Percentiles rank a stretch among this genome's conserved stretches.
Conservation (phyloP, 768 basidiomycete species). For the Hemileccinum rubropunctum region DNA sequence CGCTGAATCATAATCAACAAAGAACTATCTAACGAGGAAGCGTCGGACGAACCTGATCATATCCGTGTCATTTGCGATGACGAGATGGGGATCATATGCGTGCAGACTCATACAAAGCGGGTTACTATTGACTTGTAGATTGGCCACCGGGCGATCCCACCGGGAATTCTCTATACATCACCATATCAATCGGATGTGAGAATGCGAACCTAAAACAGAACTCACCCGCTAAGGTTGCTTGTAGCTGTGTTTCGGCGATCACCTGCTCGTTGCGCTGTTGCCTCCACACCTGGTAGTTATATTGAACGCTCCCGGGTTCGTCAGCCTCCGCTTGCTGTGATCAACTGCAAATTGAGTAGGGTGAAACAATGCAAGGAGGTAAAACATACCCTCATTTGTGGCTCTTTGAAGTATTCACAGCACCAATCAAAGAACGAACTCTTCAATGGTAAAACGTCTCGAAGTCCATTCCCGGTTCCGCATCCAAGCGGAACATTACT, state of each 20-base stretch:
- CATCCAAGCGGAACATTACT: conserved; percentile 72
- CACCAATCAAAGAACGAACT: conserved; percentile 96
- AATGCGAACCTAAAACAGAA: conserved; percentile 23
- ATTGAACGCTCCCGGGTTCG: conserved; percentile 91
- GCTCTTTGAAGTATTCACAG: conserved; percentile 95
- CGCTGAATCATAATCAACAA: conserved; percentile 42
- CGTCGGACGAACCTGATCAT: conserved; percentile 65
- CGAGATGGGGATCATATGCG: conserved; percentile 85
- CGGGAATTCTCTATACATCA: conserved; percentile 47
- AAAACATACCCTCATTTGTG: conserved; percentile 89
- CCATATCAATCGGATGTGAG: not conserved
- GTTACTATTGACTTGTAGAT: conserved; percentile 54
- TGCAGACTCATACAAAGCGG: conserved; percentile 86
- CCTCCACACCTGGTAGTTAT: conserved; percentile 95
- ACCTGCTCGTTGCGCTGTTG: conserved; percentile 87
- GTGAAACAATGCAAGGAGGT: not conserved
- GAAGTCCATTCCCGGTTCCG: conserved; percentile 76
- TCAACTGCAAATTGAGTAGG: conserved; percentile 12
- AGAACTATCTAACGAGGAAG: not conserved
- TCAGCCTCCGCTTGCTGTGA: conserved; percentile 88
- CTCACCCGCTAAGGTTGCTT: conserved; percentile 75
- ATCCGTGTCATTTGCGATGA: conserved; percentile 82
- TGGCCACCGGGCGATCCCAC: conserved; percentile 75
- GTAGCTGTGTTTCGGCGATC: conserved; percentile 61
- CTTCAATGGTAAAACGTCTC: conserved; percentile 85